A percentile compares a stretch with the other conserved stretches of the same genome.
phyloP scores from a whole-genome alignment of 805 yeast species.

The Candida takata region DNA sequence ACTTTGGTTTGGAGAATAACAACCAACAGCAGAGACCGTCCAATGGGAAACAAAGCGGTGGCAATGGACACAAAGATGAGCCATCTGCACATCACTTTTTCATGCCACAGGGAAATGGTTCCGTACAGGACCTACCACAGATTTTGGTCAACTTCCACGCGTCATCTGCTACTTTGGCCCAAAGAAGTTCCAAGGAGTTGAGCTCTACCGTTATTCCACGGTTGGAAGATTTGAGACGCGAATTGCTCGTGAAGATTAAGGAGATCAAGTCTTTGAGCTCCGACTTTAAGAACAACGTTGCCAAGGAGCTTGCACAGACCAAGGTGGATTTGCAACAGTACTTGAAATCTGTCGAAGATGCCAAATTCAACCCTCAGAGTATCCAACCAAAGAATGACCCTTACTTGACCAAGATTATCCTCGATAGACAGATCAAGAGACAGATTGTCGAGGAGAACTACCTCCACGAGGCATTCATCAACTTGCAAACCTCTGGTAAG shows the following conservation, averaged over 20 bases:
- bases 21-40: too few species aligned
- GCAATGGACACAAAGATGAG: slow-evolving; percentile 5
- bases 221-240: slow-evolving; percentile 63
- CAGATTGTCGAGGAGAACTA: slow-evolving; percentile 82
- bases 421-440: slow-evolving; percentile 71
- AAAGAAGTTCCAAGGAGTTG: slow-evolving; percentile 52
- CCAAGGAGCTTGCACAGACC: slow-evolving; percentile 61
- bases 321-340: slow-evolving; percentile 48
- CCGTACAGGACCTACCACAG: slow-evolving; percentile 78
- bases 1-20: slow-evolving; percentile 28
- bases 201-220: slow-evolving; percentile 57
- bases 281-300: slow-evolving; percentile 75
- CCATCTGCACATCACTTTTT: slow-evolving; percentile 39
- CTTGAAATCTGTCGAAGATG: slow-evolving; percentile 54
- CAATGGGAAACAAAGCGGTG: neutral
- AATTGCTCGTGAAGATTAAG: slow-evolving; percentile 74
- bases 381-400: slow-evolving; percentile 67
- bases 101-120: slow-evolving; percentile 69
- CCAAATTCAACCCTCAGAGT: slow-evolving; percentile 40
- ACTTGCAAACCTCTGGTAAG: slow-evolving; percentile 80
- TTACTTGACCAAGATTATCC: slow-evolving; percentile 57
- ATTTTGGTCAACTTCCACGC: slow-evolving; percentile 60
- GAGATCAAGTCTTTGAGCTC: slow-evolving; percentile 78
- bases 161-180: slow-evolving; percentile 50
- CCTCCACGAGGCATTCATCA: slow-evolving; percentile 80